These are phyloP conservation scores for Sequoia sempervirens DNA, from an alignment of 75 land plant species.

Conservation along the genomic window DNA sequence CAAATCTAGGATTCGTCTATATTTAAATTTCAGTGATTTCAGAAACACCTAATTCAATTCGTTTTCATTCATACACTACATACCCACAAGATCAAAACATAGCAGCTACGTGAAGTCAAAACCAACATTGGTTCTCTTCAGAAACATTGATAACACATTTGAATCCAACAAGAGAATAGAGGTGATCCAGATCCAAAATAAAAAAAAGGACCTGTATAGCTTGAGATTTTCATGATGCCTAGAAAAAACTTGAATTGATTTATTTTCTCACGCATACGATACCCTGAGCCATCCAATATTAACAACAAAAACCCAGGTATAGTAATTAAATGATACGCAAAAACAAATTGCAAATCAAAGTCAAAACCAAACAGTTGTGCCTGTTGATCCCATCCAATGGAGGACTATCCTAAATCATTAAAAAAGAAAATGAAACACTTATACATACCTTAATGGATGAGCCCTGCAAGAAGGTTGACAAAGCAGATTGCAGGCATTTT, in stretches of 20 bases:
- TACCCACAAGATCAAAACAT: neutral
- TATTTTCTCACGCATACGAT: neutral
- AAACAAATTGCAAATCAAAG: neutral
- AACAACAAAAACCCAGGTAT: neutral
- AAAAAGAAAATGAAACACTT: neutral
- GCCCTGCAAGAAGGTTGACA: constrained; percentile 33
- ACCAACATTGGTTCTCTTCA: neutral
- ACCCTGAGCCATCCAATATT: neutral
- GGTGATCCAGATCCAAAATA: neutral
- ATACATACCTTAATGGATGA: constrained; percentile 19
- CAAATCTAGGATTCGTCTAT: neutral
- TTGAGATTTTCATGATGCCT: too few species aligned
- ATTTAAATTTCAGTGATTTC: neutral
- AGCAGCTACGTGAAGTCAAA: neutral
- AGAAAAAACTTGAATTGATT: neutral
- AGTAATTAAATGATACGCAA: neutral
- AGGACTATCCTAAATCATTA: neutral
- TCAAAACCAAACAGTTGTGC: neutral
- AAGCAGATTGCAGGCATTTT: constrained; percentile 43
- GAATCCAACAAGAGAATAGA: neutral
- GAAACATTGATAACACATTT: neutral
- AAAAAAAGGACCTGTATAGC: neutral
- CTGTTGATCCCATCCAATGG: too few species aligned
- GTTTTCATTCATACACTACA: neutral
- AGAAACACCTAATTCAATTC: neutral